A percentile compares a stretch with the other conserved stretches of the same genome.
Conservation (phyloP, 768 basidiomycete species). For the Cyathus striatus region DNA sequence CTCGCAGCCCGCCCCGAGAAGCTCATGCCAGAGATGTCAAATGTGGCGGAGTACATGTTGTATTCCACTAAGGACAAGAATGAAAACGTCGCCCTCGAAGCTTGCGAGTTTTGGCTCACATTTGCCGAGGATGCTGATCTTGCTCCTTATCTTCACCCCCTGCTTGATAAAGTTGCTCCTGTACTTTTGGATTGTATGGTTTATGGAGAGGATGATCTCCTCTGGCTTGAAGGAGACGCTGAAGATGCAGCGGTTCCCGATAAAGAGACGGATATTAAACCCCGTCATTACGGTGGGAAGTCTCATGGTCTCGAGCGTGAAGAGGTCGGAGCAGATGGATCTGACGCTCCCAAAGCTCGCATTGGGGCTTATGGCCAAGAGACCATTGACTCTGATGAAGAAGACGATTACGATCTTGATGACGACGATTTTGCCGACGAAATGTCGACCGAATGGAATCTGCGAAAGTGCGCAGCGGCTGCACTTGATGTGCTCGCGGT, state of each 20-base stretch:
- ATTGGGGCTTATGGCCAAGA: conserved; percentile 77
- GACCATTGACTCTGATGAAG: conserved; percentile 78
- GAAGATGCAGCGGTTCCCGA: conserved; percentile 91
- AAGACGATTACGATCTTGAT: conserved; percentile 83
- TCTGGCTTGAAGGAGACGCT: conserved; percentile 89
- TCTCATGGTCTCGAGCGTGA: conserved; percentile 83
- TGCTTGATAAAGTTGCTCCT: conserved; percentile 88
- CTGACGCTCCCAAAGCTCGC: conserved; percentile 32
- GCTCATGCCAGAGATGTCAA: conserved; percentile 91
- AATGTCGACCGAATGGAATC: conserved; percentile 97
- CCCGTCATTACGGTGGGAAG: conserved; percentile 85
- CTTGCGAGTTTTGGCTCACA: conserved; percentile 99
- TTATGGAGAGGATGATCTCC: conserved; percentile 93
- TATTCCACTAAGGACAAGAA: conserved; percentile 98
- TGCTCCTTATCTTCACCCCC: conserved; percentile 76
- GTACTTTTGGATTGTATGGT: conserved; percentile 97
- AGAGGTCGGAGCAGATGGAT: conserved; percentile 26
- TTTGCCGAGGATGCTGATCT: conserved; percentile 95
- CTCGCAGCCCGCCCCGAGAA: conserved; percentile 93
- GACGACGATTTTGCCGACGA: conserved; percentile 95
- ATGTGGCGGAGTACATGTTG: conserved; percentile 98
- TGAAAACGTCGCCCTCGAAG: conserved; percentile 94
- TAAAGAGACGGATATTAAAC: conserved; percentile 94
- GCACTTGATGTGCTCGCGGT: conserved; percentile 96
- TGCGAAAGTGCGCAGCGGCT: conserved; percentile 96